Conservation (phyloP, 352 stramenopile species). For the Sclerospora graminicola region DNA sequence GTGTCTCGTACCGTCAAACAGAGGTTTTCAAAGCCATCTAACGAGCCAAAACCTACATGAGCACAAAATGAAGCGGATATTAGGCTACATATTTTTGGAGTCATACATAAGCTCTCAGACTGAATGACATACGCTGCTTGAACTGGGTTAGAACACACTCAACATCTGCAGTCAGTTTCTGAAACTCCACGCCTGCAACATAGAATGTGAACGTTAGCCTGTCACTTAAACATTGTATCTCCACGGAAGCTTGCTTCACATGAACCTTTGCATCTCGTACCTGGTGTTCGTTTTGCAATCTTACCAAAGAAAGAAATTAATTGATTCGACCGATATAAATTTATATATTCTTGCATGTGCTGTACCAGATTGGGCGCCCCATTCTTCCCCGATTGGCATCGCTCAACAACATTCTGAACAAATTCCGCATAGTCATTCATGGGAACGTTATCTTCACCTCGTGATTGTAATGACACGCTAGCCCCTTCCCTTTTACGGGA, state of each 20-base stretch:
- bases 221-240: background rate
- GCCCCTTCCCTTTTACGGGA: too few relatives aligned
- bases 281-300: constrained; percentile 25
- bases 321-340: constrained; percentile 31
- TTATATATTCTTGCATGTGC: constrained; percentile 28
- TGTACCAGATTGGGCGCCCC: constrained; percentile 21
- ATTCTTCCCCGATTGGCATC: constrained; percentile 25
- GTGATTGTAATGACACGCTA: too few relatives aligned
- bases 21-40: constrained; percentile 29
- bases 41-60: constrained; percentile 23
- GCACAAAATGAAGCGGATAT: background rate
- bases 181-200: constrained; percentile 21
- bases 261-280: constrained; percentile 9
- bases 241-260: background rate
- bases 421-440: too few relatives aligned
- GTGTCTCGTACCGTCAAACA: constrained; percentile 8
- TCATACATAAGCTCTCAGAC: background rate
- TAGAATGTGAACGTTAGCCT: constrained; percentile 2
- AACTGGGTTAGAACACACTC: constrained; percentile 33
- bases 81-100: background rate
- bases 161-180: constrained; percentile 20
- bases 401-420: constrained; percentile 2
- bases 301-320: constrained; percentile 28
- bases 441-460: too few relatives aligned
- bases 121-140: constrained; percentile 24